These are phyloP conservation scores for Flaveria bidentis DNA, from an alignment of 129 eudicot genomes.

Conservation along the genomic window DNA sequence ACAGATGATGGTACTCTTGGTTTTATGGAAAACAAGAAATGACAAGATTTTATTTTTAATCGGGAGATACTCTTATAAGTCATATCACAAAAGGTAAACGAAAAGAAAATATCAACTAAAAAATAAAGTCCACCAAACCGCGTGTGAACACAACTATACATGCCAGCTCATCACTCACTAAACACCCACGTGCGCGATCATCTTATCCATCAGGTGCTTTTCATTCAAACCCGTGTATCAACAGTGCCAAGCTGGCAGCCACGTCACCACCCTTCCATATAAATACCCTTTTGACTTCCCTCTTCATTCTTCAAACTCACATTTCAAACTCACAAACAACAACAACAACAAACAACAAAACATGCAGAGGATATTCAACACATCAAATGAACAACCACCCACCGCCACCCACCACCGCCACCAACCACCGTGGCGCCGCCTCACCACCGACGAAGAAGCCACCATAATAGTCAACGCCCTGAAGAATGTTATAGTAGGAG, in stretches of 20 bases:
- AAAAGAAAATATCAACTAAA: no score
- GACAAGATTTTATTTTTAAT: no score
- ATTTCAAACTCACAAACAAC: not conserved
- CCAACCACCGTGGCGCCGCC: conserved; percentile 36
- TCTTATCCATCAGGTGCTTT: conserved; percentile 10
- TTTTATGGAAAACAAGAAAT: no score
- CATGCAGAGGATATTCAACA: conserved; percentile 43
- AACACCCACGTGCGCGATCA: conserved; percentile 14
- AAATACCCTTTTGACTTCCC: conserved; percentile 31
- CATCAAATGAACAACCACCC: conserved; percentile 19
- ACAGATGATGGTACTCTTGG: no score
- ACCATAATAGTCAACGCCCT: conserved; percentile 58
- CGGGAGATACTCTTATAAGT: no score
- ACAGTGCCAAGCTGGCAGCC: conserved; percentile 46
- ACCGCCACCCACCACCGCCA: not conserved
- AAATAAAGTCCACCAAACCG: conserved; percentile 32
- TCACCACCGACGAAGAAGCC: conserved; percentile 53
- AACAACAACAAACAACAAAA: not conserved
- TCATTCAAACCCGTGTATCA: conserved; percentile 40
- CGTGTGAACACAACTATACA: conserved; percentile 31
- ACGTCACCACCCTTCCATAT: conserved; percentile 31
- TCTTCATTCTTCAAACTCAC: conserved; percentile 7
- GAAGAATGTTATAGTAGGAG: conserved; percentile 54
- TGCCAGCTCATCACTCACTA: conserved; percentile 32
- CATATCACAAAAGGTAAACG: no score